Conservation (phyloP, 2,329 filamentous ascomycete genomes). For the Cladophialophora bantiana region DNA sequence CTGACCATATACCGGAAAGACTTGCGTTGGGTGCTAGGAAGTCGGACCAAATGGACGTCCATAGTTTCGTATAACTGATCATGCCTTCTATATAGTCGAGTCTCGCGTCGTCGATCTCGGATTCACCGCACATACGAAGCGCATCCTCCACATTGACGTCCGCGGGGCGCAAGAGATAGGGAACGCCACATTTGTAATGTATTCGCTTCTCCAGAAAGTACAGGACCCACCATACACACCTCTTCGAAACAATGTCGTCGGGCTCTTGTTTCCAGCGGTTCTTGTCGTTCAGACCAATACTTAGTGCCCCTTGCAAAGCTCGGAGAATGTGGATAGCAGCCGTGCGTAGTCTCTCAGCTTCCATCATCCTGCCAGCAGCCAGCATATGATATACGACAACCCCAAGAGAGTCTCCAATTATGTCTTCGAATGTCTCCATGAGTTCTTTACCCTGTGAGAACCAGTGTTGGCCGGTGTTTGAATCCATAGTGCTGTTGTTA, state of each 20-base stretch:
- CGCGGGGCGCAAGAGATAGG: neutral
- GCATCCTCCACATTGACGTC: slow-evolving; percentile 3
- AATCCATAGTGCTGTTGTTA: neutral
- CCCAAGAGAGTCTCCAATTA: neutral
- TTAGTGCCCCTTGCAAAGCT: neutral
- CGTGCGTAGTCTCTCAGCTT: neutral
- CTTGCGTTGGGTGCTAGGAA: neutral
- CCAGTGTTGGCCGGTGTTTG: neutral
- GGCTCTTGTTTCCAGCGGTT: neutral
- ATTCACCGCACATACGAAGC: neutral
- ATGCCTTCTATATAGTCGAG: neutral
- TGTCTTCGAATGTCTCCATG: neutral
- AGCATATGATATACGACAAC: neutral
- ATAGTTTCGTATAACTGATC: slow-evolving; percentile 1
- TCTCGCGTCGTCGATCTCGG: slow-evolving; percentile 3
- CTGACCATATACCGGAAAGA: neutral
- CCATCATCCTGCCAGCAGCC: neutral
- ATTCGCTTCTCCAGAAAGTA: slow-evolving; percentile 11
- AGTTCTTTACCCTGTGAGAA: neutral
- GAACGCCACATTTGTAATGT: neutral
- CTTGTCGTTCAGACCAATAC: neutral
- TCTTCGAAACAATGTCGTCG: neutral
- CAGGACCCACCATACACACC: slow-evolving; percentile 2
- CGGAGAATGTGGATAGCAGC: neutral
- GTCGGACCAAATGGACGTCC: slow-evolving; percentile 4